Conservation (phyloP, 169 alveolate genomes). For the Plasmodium coatneyi region DNA sequence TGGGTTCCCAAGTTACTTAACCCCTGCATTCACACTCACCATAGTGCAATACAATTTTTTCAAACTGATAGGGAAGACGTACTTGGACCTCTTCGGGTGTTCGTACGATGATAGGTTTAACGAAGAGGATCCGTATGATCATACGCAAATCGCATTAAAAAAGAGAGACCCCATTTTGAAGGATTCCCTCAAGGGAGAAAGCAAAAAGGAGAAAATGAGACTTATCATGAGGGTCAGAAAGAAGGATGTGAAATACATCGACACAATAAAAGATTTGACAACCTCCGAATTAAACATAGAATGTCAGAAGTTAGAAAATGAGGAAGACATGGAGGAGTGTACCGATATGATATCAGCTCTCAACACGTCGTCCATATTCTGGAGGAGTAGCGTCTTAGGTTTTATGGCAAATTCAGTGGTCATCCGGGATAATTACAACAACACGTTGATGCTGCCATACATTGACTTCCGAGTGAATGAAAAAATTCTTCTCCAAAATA, state of each 20-base stretch:
- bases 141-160: neutral
- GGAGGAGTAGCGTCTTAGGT: constrained; percentile 68
- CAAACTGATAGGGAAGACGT: constrained; percentile 30
- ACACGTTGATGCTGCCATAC: constrained; percentile 41
- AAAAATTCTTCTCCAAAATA: constrained; percentile 62
- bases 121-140: neutral
- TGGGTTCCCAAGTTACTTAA: constrained; percentile 69
- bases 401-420: constrained; percentile 67
- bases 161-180: neutral
- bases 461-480: constrained; percentile 44
- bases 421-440: constrained; percentile 35
- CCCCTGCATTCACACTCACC: constrained; percentile 38
- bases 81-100: constrained; percentile 33
- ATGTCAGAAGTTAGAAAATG: constrained; percentile 48
- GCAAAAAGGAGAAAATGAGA: constrained; percentile 20
- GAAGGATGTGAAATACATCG: neutral
- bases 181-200: neutral
- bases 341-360: constrained; percentile 53
- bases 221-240: constrained; percentile 19
- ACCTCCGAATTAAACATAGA: constrained; percentile 25
- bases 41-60: constrained; percentile 47
- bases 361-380: constrained; percentile 55
- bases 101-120: constrained; percentile 12
- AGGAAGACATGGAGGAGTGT: constrained; percentile 74
- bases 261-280: constrained; percentile 31